phyloP scores from a whole-genome alignment of 257 asterid species.

The Plantago elongata region DNA sequence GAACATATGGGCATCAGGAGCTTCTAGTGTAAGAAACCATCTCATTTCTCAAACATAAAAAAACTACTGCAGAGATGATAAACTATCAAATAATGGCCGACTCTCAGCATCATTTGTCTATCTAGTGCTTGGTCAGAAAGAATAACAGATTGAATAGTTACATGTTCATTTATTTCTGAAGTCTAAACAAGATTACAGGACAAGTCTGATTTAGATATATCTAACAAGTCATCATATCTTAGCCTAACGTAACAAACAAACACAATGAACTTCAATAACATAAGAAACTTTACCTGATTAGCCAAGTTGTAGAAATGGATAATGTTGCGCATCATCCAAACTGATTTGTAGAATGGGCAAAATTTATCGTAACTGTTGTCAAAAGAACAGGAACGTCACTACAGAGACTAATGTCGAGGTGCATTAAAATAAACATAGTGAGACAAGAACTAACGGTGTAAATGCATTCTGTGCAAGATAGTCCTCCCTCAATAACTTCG shows the following conservation, averaged over 20 bases:
- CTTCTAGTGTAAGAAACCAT: too few relatives aligned
- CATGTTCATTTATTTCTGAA: not conserved
- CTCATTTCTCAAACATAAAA: not conserved
- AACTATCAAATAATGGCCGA: not conserved
- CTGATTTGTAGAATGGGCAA: slow-evolving; percentile 99
- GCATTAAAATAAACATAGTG: slow-evolving; percentile 6
- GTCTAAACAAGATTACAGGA: too few relatives aligned
- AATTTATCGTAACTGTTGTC: slow-evolving; percentile 78
- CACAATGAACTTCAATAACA: not conserved
- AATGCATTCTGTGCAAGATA: slow-evolving; percentile 99
- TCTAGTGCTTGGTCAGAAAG: too few relatives aligned
- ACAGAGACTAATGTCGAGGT: slow-evolving; percentile 2
- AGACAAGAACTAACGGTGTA: slow-evolving; percentile 68
- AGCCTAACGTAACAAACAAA: too few relatives aligned
- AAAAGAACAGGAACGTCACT: slow-evolving; percentile 15
- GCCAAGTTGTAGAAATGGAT: slow-evolving; percentile 95
- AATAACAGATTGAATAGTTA: too few relatives aligned
- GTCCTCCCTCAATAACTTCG: slow-evolving; percentile 98
- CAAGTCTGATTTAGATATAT: too few relatives aligned
- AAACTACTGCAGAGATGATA: not conserved
- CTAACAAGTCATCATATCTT: too few relatives aligned
- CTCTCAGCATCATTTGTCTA: too few relatives aligned
- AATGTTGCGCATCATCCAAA: slow-evolving; percentile 99
- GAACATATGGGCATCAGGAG: not conserved
- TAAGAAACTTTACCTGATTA: slow-evolving; percentile 64